phyloP scores from a whole-genome alignment of 2,329 filamentous ascomycete genomes.

The Colletotrichum cereale region DNA sequence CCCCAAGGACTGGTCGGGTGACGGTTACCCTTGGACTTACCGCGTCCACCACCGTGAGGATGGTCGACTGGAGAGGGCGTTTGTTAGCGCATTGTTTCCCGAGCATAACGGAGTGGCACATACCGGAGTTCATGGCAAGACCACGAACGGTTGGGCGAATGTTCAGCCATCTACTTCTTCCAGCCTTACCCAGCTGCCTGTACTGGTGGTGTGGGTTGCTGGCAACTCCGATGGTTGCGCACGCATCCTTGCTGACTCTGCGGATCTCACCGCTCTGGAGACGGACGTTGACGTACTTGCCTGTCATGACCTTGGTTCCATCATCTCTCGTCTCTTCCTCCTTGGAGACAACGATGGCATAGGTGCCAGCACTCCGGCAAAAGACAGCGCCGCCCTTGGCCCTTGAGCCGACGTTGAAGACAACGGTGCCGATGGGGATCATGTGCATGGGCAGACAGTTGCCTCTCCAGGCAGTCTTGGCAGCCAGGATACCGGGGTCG shows the following conservation, averaged over 20 bases:
- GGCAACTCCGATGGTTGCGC: conserved; percentile 92
- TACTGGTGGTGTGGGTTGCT: conserved; percentile 96
- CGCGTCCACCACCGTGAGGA: conserved; percentile 98
- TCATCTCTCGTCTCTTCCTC: conserved; percentile 78
- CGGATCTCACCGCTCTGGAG: conserved; percentile 94
- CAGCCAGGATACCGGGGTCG: conserved; percentile 95
- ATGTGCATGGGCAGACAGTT: conserved; percentile 97
- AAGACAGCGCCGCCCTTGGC: conserved; percentile 84
- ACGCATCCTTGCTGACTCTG: conserved; percentile 90
- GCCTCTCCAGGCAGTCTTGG: conserved; percentile 92
- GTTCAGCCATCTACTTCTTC: conserved; percentile 91
- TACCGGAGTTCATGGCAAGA: conserved; percentile 97
- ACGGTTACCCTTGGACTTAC: conserved; percentile 99
- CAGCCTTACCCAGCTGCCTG: conserved; percentile 92
- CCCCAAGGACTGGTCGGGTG: conserved; percentile 98
- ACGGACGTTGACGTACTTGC: conserved; percentile 84
- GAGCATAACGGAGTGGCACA: conserved; percentile 45
- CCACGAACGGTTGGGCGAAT: conserved; percentile 96
- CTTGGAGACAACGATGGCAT: conserved; percentile 89
- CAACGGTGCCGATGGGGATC: conserved; percentile 92
- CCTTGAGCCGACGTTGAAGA: conserved; percentile 89
- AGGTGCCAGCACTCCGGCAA: conserved; percentile 94
- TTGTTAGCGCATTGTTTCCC: conserved; percentile 23
- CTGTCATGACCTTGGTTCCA: conserved; percentile 72
- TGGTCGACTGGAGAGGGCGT: conserved; percentile 77